phyloP scores from a whole-genome alignment of 371 early-diverging fungal species.

The Rhizopus arrhizus region DNA sequence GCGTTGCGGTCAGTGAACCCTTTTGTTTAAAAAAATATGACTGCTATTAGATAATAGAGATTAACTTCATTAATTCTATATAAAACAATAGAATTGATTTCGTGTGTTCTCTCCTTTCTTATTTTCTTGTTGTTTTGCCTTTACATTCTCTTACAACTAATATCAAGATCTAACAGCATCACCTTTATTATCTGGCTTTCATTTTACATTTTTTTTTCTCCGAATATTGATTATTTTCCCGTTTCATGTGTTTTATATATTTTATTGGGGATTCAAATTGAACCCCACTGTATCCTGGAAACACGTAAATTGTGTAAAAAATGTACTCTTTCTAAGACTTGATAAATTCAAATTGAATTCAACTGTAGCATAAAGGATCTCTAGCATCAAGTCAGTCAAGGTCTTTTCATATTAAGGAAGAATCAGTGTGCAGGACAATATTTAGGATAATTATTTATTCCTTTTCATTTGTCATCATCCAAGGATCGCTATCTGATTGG shows the following conservation, averaged over 20 bases:
- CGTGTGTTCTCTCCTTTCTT: too few species aligned
- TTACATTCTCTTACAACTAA: too few species aligned
- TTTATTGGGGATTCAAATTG: background rate
- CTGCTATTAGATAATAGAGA: conserved; percentile 2
- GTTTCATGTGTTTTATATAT: background rate
- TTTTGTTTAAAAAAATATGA: background rate
- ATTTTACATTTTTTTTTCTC: background rate
- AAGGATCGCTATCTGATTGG: background rate
- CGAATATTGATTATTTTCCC: conserved; percentile 3
- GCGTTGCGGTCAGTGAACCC: background rate
- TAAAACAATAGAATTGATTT: too few species aligned
- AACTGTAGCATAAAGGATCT: too few species aligned
- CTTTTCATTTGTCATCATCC: conserved; percentile 1
- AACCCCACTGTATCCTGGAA: background rate
- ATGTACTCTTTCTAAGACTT: too few species aligned
- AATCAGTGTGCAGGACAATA: background rate
- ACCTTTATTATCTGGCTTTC: background rate
- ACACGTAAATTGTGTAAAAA: too few species aligned
- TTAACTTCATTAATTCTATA: background rate
- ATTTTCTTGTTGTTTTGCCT: too few species aligned
- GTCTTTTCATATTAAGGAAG: too few species aligned
- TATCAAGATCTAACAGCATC: background rate
- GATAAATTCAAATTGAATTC: too few species aligned
- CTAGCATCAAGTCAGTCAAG: too few species aligned
- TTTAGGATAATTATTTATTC: background rate